Conservation (phyloP, 2,329 filamentous ascomycete species). For the Trichoderma sp. region DNA sequence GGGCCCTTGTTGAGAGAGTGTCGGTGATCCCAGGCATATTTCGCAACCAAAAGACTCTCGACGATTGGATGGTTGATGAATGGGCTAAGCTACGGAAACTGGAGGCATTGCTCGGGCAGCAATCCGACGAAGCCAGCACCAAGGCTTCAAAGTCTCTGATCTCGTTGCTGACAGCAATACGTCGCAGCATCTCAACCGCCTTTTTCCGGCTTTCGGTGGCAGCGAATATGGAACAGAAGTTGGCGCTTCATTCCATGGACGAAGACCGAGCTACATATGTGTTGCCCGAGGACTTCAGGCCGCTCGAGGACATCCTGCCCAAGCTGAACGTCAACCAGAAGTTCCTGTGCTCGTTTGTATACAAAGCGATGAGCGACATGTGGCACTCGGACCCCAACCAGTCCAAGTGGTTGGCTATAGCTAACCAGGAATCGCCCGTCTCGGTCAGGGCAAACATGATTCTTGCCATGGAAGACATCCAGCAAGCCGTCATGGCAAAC, state of each 20-base stretch:
- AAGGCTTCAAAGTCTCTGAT: constrained; percentile 31
- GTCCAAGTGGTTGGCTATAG: neutral
- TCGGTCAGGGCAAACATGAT: neutral
- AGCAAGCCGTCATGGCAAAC: neutral
- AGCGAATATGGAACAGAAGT: neutral
- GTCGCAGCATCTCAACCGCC: constrained; percentile 29
- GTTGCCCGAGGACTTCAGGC: constrained; percentile 36
- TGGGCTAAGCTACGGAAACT: constrained; percentile 40
- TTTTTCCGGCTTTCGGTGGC: constrained; percentile 28
- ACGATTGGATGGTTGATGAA: constrained; percentile 37
- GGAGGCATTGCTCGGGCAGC: constrained; percentile 34
- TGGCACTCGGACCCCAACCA: constrained; percentile 1
- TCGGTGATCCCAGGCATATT: constrained; percentile 2
- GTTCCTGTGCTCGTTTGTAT: constrained; percentile 41
- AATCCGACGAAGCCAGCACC: constrained; percentile 7
- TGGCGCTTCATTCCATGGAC: constrained; percentile 35
- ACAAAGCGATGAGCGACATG: constrained; percentile 34
- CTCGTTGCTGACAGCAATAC: constrained; percentile 34
- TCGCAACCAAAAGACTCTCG: constrained; percentile 40
- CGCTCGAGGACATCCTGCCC: constrained; percentile 34
- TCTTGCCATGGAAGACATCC: neutral
- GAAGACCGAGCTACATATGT: constrained; percentile 45
- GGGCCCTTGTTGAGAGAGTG: constrained; percentile 54
- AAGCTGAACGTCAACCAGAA: constrained; percentile 40
- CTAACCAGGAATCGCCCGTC: neutral